phyloP scores from a whole-genome alignment of 805 yeast genomes.

The Wickerhamiella bombiphila region DNA sequence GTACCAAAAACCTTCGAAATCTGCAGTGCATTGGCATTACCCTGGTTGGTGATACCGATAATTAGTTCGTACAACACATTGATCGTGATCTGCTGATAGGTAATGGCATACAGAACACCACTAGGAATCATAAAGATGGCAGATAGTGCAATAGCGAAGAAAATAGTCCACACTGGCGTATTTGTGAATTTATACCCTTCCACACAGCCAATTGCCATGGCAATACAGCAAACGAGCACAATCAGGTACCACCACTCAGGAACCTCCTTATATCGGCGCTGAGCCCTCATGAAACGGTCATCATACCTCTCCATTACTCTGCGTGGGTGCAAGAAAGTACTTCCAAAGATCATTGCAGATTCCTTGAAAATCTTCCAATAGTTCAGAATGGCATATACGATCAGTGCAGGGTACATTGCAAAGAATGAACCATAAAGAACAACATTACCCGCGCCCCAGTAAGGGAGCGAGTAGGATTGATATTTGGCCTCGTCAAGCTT shows the following conservation, averaged over 20 bases:
- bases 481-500: slow-evolving; percentile 32
- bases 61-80: slow-evolving; percentile 37
- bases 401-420: slow-evolving; percentile 38
- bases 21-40: slow-evolving; percentile 39
- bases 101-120: slow-evolving; percentile 33
- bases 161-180: slow-evolving; percentile 48
- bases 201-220: slow-evolving; percentile 33
- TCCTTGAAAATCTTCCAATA: slow-evolving; percentile 29
- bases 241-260: slow-evolving; percentile 63
- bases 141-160: slow-evolving; percentile 39
- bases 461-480: slow-evolving; percentile 40
- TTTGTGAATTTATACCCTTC: slow-evolving; percentile 23
- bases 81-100: slow-evolving; percentile 35
- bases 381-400: slow-evolving; percentile 31
- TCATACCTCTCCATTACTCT: slow-evolving; percentile 2
- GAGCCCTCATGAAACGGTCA: slow-evolving; percentile 22
- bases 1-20: slow-evolving; percentile 39
- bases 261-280: slow-evolving; percentile 36
- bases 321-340: slow-evolving; percentile 7
- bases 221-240: slow-evolving; percentile 29
- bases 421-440: slow-evolving; percentile 39
- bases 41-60: slow-evolving; percentile 41
- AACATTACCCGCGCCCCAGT: slow-evolving; percentile 40
- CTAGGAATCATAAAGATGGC: slow-evolving; percentile 38
- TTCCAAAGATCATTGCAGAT: background rate